Evolutionary conservation across 2,329 filamentous ascomycete genomes (phyloP).

Genomic region (Pleurostoma richardsiae): DNA sequence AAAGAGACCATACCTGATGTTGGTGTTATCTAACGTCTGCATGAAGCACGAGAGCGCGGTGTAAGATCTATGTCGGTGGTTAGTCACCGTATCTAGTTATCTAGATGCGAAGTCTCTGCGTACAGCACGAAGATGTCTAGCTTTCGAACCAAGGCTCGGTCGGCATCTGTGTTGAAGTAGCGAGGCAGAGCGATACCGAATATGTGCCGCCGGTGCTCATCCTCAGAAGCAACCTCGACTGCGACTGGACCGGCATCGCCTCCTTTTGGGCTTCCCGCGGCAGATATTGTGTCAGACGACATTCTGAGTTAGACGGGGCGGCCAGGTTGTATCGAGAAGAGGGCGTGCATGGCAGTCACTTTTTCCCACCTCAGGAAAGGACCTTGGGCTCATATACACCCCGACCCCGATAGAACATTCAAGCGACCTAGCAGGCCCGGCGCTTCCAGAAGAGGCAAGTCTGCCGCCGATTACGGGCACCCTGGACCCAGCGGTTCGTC

Average conservation of each 20-base stretch:
- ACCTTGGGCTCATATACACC: too few species aligned
- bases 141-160: constrained; percentile 5
- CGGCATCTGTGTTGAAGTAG: neutral
- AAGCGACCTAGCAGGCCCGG: too few species aligned
- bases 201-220: neutral
- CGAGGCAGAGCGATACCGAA: neutral
- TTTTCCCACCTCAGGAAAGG: too few species aligned
- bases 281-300: neutral
- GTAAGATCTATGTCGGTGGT: neutral
- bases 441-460: neutral
- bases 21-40: neutral
- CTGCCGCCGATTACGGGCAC: neutral
- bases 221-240: neutral
- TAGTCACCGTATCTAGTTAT: neutral
- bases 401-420: too few species aligned
- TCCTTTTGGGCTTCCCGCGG: neutral
- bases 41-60: neutral
- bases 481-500: too few species aligned
- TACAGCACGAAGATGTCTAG: constrained; percentile 7
- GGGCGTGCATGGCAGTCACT: too few species aligned
- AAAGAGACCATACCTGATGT: neutral
- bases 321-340: too few species aligned
- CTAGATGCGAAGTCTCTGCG: neutral
- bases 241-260: neutral
- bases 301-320: neutral